phyloP scores from a whole-genome alignment of 495 filamentous ascomycete genomes.

The Haplographium delicatum region DNA sequence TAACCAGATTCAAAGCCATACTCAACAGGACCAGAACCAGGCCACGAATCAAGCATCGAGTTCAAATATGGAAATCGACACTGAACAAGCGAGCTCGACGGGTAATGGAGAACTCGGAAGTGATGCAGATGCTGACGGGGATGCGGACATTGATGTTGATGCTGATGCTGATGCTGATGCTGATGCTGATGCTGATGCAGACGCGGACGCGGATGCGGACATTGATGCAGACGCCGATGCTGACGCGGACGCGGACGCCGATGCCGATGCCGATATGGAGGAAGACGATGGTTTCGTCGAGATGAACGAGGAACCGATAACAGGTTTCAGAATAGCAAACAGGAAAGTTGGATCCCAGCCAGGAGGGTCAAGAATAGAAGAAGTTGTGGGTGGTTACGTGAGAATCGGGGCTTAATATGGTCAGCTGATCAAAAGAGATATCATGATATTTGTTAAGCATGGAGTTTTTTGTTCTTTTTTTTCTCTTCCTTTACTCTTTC shows the following conservation, averaged over 20 bases:
- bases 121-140: neutral
- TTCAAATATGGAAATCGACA: neutral
- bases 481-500: too few species aligned
- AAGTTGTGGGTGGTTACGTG: constrained; percentile 20
- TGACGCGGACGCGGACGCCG: constrained; percentile 39
- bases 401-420: constrained; percentile 20
- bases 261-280: constrained; percentile 30
- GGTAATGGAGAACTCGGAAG: too few species aligned
- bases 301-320: constrained; percentile 18
- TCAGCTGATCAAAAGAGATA: too few species aligned
- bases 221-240: neutral
- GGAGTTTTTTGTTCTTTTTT: too few species aligned
- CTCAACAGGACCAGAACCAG: too few species aligned
- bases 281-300: constrained; percentile 23
- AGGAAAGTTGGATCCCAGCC: neutral
- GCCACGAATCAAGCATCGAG: constrained; percentile 1
- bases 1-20: too few species aligned
- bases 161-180: constrained; percentile 40
- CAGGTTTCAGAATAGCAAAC: constrained; percentile 18
- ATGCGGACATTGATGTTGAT: constrained; percentile 16
- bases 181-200: constrained; percentile 26
- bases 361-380: constrained; percentile 3
- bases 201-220: constrained; percentile 2
- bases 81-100: constrained; percentile 16
- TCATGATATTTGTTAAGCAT: too few species aligned